Base-by-base conservation (phyloP, 2,329 filamentous ascomycete species). In the Pseudocercospora musae region DNA sequence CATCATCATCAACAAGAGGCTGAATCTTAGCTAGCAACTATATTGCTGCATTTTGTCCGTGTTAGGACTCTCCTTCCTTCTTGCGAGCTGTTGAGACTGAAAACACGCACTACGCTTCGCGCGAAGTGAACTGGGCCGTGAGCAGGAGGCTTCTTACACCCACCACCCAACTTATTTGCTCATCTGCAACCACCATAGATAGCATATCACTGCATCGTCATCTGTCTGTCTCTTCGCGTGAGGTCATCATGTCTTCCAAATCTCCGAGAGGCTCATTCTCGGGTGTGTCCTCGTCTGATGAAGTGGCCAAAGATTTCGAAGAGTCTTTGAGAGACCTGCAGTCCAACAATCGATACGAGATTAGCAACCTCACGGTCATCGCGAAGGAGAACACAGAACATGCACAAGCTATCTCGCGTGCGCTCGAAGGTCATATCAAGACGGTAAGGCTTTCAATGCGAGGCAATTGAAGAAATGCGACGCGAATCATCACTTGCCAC, bases 371-470 rank as follows among this genome's bases (percentile, higher is more conserved):
- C 79, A 99, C 95, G 66, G 88, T 96, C 76, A 98, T 99, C 78
- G 95, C 95, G 63, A 92, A 96, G 77, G 95, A 99, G 78, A 96
- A 96, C 73, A 97, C 93, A 68, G 92, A 96, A 78, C 90, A 97
- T 81, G 95, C 95, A 37, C 87, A 96, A 77, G 91, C 90, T 68
- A 98, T 99, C 72, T 93, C 95, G 18, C 87, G 91, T 72, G 91
- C 91, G 54, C 80, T 99, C 70, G 91, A 96, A 76, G 90, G 93
- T 68, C 95, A 99, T 74, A 97, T 99, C 77, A 89, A 92, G 78
- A 90, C 90, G 84, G 95, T 97, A 91, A 85, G 92, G 60, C 54
- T 25, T 25, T 21, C n/a, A 63, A 68, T 64, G 68, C 62, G 69
- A 70, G 68, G 71, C 49, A 8, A 13, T 62, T 50, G 57, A 40